phyloP scores from a whole-genome alignment of 441 rosid genomes.

The Brassica hybrid region DNA sequence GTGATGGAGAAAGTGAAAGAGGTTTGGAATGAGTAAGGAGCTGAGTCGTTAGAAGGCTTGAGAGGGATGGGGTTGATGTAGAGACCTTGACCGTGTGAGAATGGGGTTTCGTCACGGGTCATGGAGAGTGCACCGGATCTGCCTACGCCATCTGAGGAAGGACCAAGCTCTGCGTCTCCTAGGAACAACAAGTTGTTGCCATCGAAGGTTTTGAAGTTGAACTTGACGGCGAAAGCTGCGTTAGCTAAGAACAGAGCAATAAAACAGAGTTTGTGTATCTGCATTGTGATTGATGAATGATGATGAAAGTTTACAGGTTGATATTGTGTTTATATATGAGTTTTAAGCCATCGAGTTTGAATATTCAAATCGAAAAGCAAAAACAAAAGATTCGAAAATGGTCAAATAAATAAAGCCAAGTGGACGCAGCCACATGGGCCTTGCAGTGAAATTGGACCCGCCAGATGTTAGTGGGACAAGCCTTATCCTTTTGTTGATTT shows the following conservation, averaged over 20 bases:
- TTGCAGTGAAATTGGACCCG: conserved; percentile 8
- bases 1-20: conserved; percentile 48
- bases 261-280: conserved; percentile 40
- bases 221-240: conserved; percentile 30
- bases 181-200: conserved; percentile 26
- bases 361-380: background rate
- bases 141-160: conserved; percentile 21
- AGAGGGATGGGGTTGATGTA: conserved; percentile 38
- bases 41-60: conserved; percentile 30
- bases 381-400: background rate
- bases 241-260: conserved; percentile 36
- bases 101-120: conserved; percentile 35
- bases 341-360: conserved; percentile 35
- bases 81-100: conserved; percentile 45
- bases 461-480: conserved; percentile 24
- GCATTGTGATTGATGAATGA: conserved; percentile 19
- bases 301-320: conserved; percentile 2
- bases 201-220: conserved; percentile 38
- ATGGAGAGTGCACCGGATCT: conserved; percentile 41
- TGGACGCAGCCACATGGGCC: conserved; percentile 3
- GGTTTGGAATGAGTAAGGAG: conserved; percentile 39
- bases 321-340: conserved; percentile 22
- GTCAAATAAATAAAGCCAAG: conserved; percentile 39
- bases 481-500: background rate
- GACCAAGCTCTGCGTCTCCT: conserved; percentile 42